Conservation (phyloP, 2,329 filamentous ascomycete genomes). For the Hypoxylon sp. region DNA sequence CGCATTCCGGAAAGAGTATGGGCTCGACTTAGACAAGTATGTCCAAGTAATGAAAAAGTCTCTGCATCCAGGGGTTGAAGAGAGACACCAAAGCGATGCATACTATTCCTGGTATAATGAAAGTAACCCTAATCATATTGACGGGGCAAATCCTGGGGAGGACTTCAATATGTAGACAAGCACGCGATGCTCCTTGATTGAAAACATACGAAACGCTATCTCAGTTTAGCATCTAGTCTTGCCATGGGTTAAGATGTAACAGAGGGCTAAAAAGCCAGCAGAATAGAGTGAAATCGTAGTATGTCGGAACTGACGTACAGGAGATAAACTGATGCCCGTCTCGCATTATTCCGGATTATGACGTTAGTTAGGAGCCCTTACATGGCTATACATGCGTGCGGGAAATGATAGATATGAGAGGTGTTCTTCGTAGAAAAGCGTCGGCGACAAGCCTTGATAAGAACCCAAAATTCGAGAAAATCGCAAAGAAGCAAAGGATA, state of each 20-base stretch:
- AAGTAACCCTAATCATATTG: constrained; percentile 38
- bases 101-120: constrained; percentile 40
- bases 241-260: neutral
- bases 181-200: neutral
- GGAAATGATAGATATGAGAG: neutral
- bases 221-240: neutral
- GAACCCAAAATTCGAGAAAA: neutral
- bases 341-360: neutral
- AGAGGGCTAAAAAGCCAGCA: neutral
- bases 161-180: constrained; percentile 40
- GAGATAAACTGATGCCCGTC: neutral
- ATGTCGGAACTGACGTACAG: neutral
- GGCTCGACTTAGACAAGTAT: constrained; percentile 44
- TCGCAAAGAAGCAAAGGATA: neutral
- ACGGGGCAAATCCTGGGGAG: constrained; percentile 32
- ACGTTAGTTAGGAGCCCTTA: constrained; percentile 1
- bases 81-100: constrained; percentile 40
- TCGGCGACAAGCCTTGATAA: neutral
- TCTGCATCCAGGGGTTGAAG: constrained; percentile 37
- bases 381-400: neutral
- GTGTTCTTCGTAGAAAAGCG: neutral
- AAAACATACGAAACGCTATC: neutral
- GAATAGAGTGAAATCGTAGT: neutral
- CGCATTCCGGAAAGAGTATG: constrained; percentile 35
- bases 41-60: constrained; percentile 40